These are phyloP conservation scores for Pseudomonodictys pantanalensis DNA, from an alignment of 495 filamentous ascomycete genomes.

Conservation along the genomic window DNA sequence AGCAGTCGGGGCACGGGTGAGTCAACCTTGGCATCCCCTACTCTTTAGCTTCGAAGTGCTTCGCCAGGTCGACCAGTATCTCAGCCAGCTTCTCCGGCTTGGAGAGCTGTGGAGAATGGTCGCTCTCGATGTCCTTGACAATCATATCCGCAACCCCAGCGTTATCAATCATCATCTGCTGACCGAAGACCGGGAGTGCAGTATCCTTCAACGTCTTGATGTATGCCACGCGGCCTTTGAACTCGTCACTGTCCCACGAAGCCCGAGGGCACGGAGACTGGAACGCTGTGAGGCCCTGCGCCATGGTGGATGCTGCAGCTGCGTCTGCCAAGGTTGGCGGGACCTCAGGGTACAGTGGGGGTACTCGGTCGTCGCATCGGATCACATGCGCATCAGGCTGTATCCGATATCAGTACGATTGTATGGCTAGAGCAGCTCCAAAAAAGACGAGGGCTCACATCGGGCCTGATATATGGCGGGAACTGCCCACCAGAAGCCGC, in stretches of 20 bases:
- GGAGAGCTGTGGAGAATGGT: constrained; percentile 9
- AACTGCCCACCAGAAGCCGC: constrained; percentile 6
- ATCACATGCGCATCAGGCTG: constrained; percentile 12
- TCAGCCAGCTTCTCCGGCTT: constrained; percentile 17
- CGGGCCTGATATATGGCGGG: constrained; percentile 14
- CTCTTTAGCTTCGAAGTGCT: constrained; percentile 10
- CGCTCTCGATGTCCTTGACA: constrained; percentile 16
- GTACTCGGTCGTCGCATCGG: constrained; percentile 16
- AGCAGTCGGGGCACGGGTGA: too few relatives aligned
- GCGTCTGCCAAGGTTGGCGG: neutral
- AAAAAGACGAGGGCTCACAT: constrained; percentile 3
- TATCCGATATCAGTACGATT: neutral
- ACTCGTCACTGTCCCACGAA: constrained; percentile 12
- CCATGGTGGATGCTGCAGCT: constrained; percentile 5
- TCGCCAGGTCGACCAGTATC: constrained; percentile 9
- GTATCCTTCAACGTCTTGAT: constrained; percentile 18
- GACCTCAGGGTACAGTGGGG: constrained; percentile 14
- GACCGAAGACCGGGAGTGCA: constrained; percentile 12
- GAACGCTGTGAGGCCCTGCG: constrained; percentile 13
- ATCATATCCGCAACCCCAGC: constrained; percentile 12
- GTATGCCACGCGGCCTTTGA: constrained; percentile 12
- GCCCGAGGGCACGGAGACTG: constrained; percentile 11
- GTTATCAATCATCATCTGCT: constrained; percentile 23
- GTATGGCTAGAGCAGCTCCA: neutral
- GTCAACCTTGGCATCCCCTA: too few relatives aligned